Conservation (phyloP, 2,329 filamentous ascomycete species). For the Pseudogymnoascus sp. region DNA sequence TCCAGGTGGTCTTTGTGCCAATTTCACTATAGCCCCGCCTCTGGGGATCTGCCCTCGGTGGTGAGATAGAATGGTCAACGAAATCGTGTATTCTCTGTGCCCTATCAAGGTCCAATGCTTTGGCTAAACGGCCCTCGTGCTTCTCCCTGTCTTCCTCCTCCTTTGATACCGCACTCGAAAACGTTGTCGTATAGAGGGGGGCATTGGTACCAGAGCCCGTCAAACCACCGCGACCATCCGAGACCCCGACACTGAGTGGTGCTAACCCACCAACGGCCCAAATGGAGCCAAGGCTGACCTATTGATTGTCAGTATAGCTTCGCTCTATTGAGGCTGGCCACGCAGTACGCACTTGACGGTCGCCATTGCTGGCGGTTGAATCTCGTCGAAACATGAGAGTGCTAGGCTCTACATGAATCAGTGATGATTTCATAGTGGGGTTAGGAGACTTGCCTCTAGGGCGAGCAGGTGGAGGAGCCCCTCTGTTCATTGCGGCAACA, state of each 20-base stretch:
- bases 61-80: conserved; percentile 23
- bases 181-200: conserved; percentile 52
- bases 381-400: conserved; percentile 26
- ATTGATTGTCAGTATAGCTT: conserved; percentile 24
- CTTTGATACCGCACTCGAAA: conserved; percentile 35
- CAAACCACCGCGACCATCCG: conserved; percentile 57
- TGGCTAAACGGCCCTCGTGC: conserved; percentile 68
- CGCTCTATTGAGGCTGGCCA: background rate
- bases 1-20: conserved; percentile 30
- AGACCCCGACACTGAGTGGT: conserved; percentile 46
- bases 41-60: conserved; percentile 24
- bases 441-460: conserved; percentile 17
- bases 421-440: background rate
- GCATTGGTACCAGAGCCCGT: conserved; percentile 68
- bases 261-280: conserved; percentile 72
- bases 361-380: conserved; percentile 20
- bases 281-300: conserved; percentile 60
- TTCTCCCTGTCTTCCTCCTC: conserved; percentile 56
- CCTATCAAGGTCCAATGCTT: conserved; percentile 73
- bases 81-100: conserved; percentile 57
- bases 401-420: conserved; percentile 23
- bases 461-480: background rate
- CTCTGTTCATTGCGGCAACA: background rate
- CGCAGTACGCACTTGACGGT: conserved; percentile 25
- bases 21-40: conserved; percentile 21